Percentiles rank a stretch among this genome's conserved stretches.
Evolutionary conservation across 306 rosid species (phyloP).

Genomic region (Lathyrus sativus): DNA sequence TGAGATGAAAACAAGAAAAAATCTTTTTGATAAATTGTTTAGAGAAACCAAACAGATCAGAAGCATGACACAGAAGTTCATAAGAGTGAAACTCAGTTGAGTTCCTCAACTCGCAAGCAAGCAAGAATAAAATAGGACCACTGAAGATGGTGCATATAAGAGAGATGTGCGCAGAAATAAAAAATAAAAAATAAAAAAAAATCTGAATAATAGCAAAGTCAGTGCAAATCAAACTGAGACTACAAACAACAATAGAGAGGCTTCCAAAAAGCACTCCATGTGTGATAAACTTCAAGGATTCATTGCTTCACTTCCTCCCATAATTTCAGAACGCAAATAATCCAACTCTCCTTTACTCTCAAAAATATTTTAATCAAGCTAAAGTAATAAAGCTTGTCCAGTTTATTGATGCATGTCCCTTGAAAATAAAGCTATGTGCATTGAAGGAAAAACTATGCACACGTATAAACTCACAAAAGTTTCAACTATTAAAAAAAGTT

Average conservation of each 20-base stretch:
- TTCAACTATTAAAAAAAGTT: not conserved
- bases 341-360: not conserved
- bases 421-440: not conserved
- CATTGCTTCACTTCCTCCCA: constrained; percentile 7
- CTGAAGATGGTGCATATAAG: not conserved
- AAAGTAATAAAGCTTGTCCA: not conserved
- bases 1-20: constrained; percentile 22
- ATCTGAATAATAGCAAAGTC: not conserved
- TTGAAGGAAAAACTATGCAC: not conserved
- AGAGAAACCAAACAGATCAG: constrained; percentile 7
- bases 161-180: not conserved
- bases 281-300: constrained; percentile 1
- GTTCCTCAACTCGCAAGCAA: not conserved
- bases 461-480: not conserved
- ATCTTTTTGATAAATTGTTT: not conserved
- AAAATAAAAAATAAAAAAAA: not conserved
- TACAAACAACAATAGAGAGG: not conserved
- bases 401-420: not conserved
- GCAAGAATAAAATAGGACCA: not conserved
- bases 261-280: constrained; percentile 7
- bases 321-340: not conserved
- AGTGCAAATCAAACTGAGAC: constrained; percentile 18
- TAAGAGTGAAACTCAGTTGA: not conserved
- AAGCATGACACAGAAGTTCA: not conserved
- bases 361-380: not conserved